Conservation (phyloP, 805 yeast species). For the Torulaspora indica region DNA sequence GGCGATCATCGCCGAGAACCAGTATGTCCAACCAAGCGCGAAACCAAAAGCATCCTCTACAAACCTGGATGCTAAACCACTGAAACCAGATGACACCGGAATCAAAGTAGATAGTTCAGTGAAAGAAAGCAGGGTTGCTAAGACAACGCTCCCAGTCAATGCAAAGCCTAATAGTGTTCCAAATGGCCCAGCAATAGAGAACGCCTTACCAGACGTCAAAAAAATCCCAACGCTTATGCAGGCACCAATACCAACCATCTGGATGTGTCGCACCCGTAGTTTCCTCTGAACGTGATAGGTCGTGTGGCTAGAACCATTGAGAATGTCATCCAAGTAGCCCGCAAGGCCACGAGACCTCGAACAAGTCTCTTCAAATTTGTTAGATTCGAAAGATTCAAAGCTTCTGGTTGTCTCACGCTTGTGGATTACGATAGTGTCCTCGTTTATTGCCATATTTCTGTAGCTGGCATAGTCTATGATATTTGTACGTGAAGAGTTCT, state of each 20-base stretch:
- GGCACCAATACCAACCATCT: conserved; percentile 65
- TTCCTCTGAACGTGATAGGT: conserved; percentile 45
- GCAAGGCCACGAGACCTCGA: not conserved
- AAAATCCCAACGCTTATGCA: conserved; percentile 62
- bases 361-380: not conserved
- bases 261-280: conserved; percentile 49
- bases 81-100: conserved; percentile 60
- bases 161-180: conserved; percentile 53
- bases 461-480: conserved; percentile 24
- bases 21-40: conserved; percentile 62
- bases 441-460: conserved; percentile 23
- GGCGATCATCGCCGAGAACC: conserved; percentile 51
- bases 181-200: conserved; percentile 53
- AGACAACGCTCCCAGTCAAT: conserved; percentile 61
- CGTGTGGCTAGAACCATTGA: conserved; percentile 5
- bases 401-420: conserved; percentile 3
- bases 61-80: conserved; percentile 58
- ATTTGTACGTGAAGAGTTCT: conserved; percentile 15
- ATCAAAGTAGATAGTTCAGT: conserved; percentile 62
- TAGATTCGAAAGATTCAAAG: not conserved
- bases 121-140: conserved; percentile 55
- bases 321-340: not conserved
- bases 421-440: conserved; percentile 3
- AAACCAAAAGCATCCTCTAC: conserved; percentile 65
- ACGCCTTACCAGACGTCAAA: conserved; percentile 55